Base-by-base conservation (phyloP, 768 basidiomycete species). In the Agaricus sinodeliciosus region DNA sequence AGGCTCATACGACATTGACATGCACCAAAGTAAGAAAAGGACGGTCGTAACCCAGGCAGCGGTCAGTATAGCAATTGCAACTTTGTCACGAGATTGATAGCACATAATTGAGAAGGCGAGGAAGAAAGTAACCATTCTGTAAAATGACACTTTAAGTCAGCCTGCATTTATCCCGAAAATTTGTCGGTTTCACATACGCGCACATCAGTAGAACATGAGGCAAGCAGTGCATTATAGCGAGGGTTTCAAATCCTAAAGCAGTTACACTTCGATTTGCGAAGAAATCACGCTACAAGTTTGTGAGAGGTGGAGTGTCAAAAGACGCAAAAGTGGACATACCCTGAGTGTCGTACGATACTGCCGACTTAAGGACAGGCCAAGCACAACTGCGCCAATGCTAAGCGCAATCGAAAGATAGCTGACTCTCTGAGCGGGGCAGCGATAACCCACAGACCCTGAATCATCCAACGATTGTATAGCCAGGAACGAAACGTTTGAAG, bases 401-500 rank as follows among this genome's bases (percentile, higher is more conserved):
- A 49, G 35, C 31, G 49, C 48, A 37, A 56, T 54, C 4, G 58
- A 59, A 19, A 59, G 43, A 26, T 56, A 53, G 39, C 58, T 56
- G 4, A 48, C 55, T 45, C 48, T 26, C 44, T 59, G 58, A 18
- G 55, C 55, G 8, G 44, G 53, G 9, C 22, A 43, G 26, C 55
- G 41, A 18, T 53, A 35, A 8, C 36, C 51, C 5, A 27, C 11
- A n/a, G 43, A 40, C 12, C 49, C 49, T 9, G 37, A 39, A 4
- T 51, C 41, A 25, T 59, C 55, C 11, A 58, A 43, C 13, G 55
- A 55, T 22, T 56, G 55, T 18, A 55, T 56, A 4, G 54, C 53
- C 7, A 55, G 46, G 43, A 59, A 59, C 4, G 58, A 54, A 9
- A 59, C 55, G 28, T 59, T 59, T 15, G 55, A 55, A 16, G 55